phyloP scores from a whole-genome alignment of 495 filamentous ascomycete genomes.

The Hypoxylon trugodes region DNA sequence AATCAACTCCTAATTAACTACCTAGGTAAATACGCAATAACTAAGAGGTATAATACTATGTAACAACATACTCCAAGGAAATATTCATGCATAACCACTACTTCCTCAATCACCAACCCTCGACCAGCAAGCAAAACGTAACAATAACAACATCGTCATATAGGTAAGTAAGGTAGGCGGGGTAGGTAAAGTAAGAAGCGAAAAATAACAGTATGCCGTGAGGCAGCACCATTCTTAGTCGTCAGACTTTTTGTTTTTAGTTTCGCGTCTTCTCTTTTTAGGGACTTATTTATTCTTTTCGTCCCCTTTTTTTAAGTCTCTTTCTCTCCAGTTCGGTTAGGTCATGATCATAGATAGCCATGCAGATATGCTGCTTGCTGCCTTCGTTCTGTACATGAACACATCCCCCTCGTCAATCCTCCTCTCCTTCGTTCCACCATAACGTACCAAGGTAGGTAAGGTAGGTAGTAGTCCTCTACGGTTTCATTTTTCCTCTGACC shows the following conservation, averaged over 20 bases:
- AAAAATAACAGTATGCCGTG: constrained; percentile 52
- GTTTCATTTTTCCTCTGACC: constrained; percentile 19
- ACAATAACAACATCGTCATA: constrained; percentile 1
- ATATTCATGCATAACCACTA: constrained; percentile 12
- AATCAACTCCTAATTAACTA: constrained; percentile 49
- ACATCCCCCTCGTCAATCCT: too few relatives aligned
- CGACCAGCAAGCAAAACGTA: background rate
- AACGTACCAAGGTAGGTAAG: too few relatives aligned
- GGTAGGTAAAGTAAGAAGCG: constrained; percentile 31
- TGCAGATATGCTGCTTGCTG: constrained; percentile 7
- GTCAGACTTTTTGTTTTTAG: constrained; percentile 41
- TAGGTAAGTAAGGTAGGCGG: too few relatives aligned
- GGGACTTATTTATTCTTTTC: constrained; percentile 17
- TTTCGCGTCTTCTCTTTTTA: too few relatives aligned
- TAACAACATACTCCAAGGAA: constrained; percentile 33
- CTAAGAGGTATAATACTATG: constrained; percentile 37
- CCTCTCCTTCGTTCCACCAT: too few relatives aligned
- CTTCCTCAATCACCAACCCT: constrained; percentile 13
- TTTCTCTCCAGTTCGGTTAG: constrained; percentile 10
- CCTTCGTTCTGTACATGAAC: constrained; percentile 39
- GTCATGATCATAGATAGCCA: constrained; percentile 23
- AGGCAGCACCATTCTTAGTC: constrained; percentile 52
- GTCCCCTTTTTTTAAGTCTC: background rate
- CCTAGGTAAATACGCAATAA: constrained; percentile 43
- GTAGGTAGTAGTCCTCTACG: too few relatives aligned